Evolutionary conservation across 2,329 filamentous ascomycete species (phyloP).

Genomic region (Cladosporium sp.): DNA sequence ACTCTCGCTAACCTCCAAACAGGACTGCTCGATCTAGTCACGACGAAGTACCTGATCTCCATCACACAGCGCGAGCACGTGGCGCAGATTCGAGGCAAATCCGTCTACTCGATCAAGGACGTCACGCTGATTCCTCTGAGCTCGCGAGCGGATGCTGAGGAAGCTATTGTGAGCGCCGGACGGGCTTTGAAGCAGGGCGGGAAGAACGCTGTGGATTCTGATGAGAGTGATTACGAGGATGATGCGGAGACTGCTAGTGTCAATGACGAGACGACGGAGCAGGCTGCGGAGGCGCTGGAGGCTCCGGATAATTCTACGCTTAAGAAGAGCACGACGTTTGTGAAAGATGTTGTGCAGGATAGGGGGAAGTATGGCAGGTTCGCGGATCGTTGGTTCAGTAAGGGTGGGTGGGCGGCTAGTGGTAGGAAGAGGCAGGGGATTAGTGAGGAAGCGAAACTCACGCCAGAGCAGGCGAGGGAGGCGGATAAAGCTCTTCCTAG

Average conservation of each 20-base stretch:
- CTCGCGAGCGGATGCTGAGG: slow-evolving; percentile 67
- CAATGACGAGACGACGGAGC: slow-evolving; percentile 18
- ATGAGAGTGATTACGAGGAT: slow-evolving; percentile 25
- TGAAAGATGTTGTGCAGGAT: slow-evolving; percentile 79
- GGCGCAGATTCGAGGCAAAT: slow-evolving; percentile 74
- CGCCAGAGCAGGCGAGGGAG: neutral
- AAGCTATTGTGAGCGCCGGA: slow-evolving; percentile 62
- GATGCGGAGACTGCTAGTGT: slow-evolving; percentile 16
- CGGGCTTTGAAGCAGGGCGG: slow-evolving; percentile 33
- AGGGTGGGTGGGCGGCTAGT: slow-evolving; percentile 71
- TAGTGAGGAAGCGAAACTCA: slow-evolving; percentile 37
- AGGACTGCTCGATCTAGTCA: slow-evolving; percentile 83
- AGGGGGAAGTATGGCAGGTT: slow-evolving; percentile 84
- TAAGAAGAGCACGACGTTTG: slow-evolving; percentile 59
- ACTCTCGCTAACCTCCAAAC: slow-evolving; percentile 1
- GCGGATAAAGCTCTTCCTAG: slow-evolving; percentile 9
- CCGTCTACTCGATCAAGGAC: slow-evolving; percentile 82
- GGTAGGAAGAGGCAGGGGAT: slow-evolving; percentile 66
- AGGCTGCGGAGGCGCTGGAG: slow-evolving; percentile 27
- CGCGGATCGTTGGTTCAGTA: slow-evolving; percentile 86
- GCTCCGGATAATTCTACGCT: slow-evolving; percentile 30
- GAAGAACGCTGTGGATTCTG: slow-evolving; percentile 27
- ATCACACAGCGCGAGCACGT: slow-evolving; percentile 85
- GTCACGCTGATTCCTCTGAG: slow-evolving; percentile 85
- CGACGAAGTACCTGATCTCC: slow-evolving; percentile 75